A percentile compares a stretch with the other conserved stretches of the same genome.
Evolutionary conservation across 768 basidiomycete species (phyloP).

Genomic region (Panellus pusillus): DNA sequence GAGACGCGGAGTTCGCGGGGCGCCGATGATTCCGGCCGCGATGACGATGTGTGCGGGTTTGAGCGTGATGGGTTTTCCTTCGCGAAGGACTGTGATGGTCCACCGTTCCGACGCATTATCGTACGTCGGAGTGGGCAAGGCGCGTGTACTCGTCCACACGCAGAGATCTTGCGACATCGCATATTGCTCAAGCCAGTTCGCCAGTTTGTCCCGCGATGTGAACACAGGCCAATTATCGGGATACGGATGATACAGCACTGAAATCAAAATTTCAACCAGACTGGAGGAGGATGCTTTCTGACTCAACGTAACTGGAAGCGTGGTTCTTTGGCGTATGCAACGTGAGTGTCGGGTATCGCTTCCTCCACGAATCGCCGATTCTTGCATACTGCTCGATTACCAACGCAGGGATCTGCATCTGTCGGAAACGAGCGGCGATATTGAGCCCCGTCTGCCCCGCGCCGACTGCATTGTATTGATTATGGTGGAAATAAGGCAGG

Average conservation of each 20-base stretch:
- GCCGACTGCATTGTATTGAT: conserved; percentile 31
- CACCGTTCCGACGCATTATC: conserved; percentile 30
- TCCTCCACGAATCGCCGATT: conserved; percentile 43
- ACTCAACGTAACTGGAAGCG: conserved; percentile 18
- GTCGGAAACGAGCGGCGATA: conserved; percentile 41
- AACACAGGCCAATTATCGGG: conserved; percentile 41
- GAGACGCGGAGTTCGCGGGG: conserved; percentile 32
- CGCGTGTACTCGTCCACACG: conserved; percentile 39
- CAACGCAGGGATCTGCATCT: conserved; percentile 39
- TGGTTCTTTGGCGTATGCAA: conserved; percentile 38
- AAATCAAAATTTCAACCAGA: background rate
- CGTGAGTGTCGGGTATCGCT: conserved; percentile 41
- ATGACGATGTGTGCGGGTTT: conserved; percentile 40
- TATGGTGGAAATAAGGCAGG: background rate
- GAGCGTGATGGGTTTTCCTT: conserved; percentile 29
- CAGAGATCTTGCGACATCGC: conserved; percentile 38
- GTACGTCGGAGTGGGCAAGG: conserved; percentile 32
- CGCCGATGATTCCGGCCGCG: conserved; percentile 38
- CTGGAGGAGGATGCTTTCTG: conserved; percentile 3
- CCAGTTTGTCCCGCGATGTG: conserved; percentile 43
- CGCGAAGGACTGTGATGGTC: conserved; percentile 30
- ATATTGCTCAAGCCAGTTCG: conserved; percentile 46
- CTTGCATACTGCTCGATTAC: conserved; percentile 35
- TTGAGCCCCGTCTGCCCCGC: conserved; percentile 43
- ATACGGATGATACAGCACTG: conserved; percentile 40